Base-by-base conservation (phyloP, 202 grass and related monocot genomes). In the Zizania palustris region DNA sequence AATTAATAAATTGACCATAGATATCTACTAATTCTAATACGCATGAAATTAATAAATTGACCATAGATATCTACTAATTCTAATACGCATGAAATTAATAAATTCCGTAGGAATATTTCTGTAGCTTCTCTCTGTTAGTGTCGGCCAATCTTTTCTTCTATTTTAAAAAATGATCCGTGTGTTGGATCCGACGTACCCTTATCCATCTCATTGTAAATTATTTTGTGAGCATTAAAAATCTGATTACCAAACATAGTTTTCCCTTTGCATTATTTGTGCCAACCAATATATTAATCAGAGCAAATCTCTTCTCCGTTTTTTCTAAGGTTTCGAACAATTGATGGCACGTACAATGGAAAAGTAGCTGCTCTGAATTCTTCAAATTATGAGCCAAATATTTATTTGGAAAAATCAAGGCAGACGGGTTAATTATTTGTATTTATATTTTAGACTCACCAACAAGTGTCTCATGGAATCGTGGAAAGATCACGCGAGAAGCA, bases 151-250 rank as follows among this genome's bases (percentile, higher is more conserved):
- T 14, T 28, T 2, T 43, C 36, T 43, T 73, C 39, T 22, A 21
- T 15, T 60, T 41, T 65, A 0, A 28, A n/a, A n/a, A 28, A 28
- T 21, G 18, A 50, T 60, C 63, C 11, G 0, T 82, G 79, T 45
- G 79, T 78, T 73, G 85, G 85, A 82, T 82, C 79, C 62, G 46
- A 82, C 20, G 43, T 14, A 14, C 55, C 14, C 60, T 5, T 46
- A 63, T 65, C 46, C 20, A 41, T 20, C 33, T 4, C 14, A 20
- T 53, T 16, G 2, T 10, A 12, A 22, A 51, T 1, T 20, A 3
- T 40, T 62, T 43, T 38, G 9, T 28, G 66, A 13, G 0, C 3
- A 22, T 72, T 14, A 2, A 4, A 20, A 57, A 57, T 57, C 12
- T 54, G 20, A 38, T 75, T 76, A 71, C 40, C 38, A 7, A 28